A percentile compares a stretch with the other conserved stretches of the same genome.
Evolutionary conservation across 2,329 filamentous ascomycete species (phyloP).

Genomic region (Elsinoe necatrix): DNA sequence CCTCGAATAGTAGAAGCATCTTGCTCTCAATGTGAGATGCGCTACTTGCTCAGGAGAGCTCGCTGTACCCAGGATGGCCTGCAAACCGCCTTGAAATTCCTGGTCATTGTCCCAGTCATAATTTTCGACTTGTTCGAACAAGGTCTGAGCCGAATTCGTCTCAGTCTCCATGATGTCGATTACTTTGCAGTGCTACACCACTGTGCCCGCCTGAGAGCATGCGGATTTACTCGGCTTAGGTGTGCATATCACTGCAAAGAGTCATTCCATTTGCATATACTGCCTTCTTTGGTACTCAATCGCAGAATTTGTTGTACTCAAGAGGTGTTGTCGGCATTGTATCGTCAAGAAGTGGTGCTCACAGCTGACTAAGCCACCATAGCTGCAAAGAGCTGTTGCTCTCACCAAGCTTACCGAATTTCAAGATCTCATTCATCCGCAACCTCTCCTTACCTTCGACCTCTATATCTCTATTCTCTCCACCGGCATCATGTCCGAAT

Average conservation of each 20-base stretch:
- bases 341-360: background rate
- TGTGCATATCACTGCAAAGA: background rate
- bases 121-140: conserved; percentile 54
- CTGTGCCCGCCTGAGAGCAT: background rate
- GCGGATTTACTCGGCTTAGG: background rate
- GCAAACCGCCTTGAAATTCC: conserved; percentile 60
- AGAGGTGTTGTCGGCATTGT: too few relatives aligned
- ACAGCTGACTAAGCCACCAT: background rate
- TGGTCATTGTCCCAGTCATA: conserved; percentile 62
- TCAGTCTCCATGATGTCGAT: conserved; percentile 22
- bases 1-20: conserved; percentile 59
- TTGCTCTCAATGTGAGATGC: conserved; percentile 56
- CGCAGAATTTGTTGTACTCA: too few relatives aligned
- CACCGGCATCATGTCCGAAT: conserved; percentile 47
- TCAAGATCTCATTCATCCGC: background rate
- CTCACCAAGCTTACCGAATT: conserved; percentile 11
- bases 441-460: conserved; percentile 7
- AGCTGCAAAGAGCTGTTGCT: background rate
- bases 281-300: too few relatives aligned
- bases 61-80: conserved; percentile 54
- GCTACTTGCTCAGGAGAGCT: conserved; percentile 46
- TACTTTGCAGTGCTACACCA: background rate
- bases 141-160: conserved; percentile 17
- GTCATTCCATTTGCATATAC: too few relatives aligned
- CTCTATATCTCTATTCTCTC: conserved; percentile 11